Evolutionary conservation across 208 protist genomes (phyloP).

Genomic region (Crithidia bombi): DNA sequence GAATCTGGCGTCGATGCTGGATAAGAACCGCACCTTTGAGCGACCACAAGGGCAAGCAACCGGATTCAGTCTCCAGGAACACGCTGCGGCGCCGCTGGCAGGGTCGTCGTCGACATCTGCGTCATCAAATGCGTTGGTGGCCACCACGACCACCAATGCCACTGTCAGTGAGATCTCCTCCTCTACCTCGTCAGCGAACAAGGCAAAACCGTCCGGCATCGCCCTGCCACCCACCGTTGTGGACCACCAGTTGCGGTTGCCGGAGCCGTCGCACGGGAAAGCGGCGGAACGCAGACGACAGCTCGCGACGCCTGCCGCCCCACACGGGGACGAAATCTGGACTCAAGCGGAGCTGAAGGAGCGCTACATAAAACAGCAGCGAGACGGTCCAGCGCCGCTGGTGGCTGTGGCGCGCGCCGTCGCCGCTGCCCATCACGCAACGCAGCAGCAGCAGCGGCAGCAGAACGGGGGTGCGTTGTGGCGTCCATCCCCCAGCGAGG

Average conservation of each 20-base stretch:
- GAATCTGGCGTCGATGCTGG: conserved; percentile 68
- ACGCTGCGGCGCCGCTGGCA: not conserved
- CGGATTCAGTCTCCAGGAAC: conserved; percentile 71
- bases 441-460: conserved; percentile 5
- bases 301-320: conserved; percentile 29
- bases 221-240: conserved; percentile 79
- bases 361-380: conserved; percentile 21
- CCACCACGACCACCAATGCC: not conserved
- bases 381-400: conserved; percentile 25
- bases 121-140: conserved; percentile 4
- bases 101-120: not conserved
- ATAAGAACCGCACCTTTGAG: conserved; percentile 71
- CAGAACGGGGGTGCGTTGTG: conserved; percentile 11
- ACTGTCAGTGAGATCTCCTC: too few species aligned
- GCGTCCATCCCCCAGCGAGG: conserved; percentile 26
- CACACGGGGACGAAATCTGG: conserved; percentile 83
- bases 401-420: conserved; percentile 16
- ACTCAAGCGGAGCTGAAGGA: conserved; percentile 74
- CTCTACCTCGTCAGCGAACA: not conserved
- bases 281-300: conserved; percentile 33
- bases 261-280: conserved; percentile 67
- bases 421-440: conserved; percentile 4
- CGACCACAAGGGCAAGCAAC: conserved; percentile 67
- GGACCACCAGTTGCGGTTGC: conserved; percentile 77
- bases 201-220: conserved; percentile 44